Percentiles rank a stretch among this genome's conserved stretches.
Evolutionary conservation across 345 rosid species (phyloP).

Genomic region (Crucihimalaya himalaica): DNA sequence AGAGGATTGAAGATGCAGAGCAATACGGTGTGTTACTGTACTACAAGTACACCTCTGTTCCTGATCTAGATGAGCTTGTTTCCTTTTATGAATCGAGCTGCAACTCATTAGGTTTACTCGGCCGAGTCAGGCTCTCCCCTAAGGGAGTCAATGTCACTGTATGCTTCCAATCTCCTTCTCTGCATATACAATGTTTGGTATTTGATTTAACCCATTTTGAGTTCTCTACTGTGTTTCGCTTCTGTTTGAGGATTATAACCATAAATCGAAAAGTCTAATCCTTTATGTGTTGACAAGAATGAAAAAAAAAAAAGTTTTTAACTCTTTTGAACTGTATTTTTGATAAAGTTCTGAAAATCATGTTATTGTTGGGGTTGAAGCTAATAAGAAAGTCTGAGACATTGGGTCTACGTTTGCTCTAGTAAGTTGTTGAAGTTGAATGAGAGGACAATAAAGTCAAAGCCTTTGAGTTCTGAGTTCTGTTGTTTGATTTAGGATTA

Average conservation of each 20-base stretch:
- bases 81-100: constrained; percentile 81
- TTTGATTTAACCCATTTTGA: constrained; percentile 1
- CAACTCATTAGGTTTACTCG: constrained; percentile 68
- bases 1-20: constrained; percentile 34
- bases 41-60: constrained; percentile 67
- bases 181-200: not conserved
- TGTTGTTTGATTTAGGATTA: constrained; percentile 10
- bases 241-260: not conserved
- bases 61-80: constrained; percentile 61
- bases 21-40: constrained; percentile 75
- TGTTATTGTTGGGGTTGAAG: not conserved
- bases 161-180: constrained; percentile 34
- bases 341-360: not conserved
- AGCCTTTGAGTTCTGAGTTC: constrained; percentile 13
- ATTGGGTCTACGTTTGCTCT: not conserved
- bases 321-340: not conserved
- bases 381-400: not conserved
- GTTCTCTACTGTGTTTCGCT: not conserved
- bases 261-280: not conserved
- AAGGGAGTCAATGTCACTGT: constrained; percentile 93
- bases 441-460: not conserved
- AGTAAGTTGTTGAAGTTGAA: not conserved
- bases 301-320: not conserved
- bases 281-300: constrained; percentile 10
- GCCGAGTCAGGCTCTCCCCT: constrained; percentile 82